phyloP scores from a whole-genome alignment of 495 filamentous ascomycete species.

The Jackrogersella multiformis region DNA sequence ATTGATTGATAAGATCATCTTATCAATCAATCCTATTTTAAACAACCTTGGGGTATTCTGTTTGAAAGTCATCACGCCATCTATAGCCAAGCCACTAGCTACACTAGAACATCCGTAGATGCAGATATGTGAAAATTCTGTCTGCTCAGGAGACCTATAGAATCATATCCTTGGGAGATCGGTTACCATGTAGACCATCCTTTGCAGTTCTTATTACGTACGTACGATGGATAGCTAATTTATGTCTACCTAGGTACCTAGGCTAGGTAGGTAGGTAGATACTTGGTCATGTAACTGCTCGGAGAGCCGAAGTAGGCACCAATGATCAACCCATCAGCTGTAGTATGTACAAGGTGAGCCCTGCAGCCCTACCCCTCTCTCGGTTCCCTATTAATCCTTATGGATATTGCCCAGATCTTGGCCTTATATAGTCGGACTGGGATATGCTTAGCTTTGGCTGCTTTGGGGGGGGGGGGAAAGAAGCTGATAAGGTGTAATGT shows the following conservation, averaged over 20 bases:
- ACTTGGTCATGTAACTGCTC: neutral
- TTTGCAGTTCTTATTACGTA: slow-evolving; percentile 1
- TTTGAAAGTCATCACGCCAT: neutral
- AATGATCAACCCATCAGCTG: too few species aligned
- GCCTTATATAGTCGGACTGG: neutral
- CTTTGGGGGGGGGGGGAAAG: neutral
- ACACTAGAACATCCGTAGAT: too few species aligned
- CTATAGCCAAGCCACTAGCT: slow-evolving; percentile 30
- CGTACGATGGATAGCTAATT: slow-evolving; percentile 2
- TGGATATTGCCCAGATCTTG: neutral
- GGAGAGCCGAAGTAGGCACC: too few species aligned
- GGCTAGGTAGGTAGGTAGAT: neutral
- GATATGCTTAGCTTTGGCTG: neutral
- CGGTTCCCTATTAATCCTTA: too few species aligned
- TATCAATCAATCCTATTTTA: slow-evolving; percentile 4
- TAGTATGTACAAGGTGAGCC: too few species aligned
- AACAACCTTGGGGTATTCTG: too few species aligned
- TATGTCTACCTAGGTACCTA: neutral
- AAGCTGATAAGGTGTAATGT: neutral
- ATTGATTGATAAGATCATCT: slow-evolving; percentile 43
- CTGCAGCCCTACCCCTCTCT: neutral
- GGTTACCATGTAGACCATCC: neutral
- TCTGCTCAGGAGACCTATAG: neutral
- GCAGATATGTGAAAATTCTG: slow-evolving; percentile 16
- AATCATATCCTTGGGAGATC: too few species aligned